Conservation (phyloP, 352 stramenopile genomes). For the Phytophthora brassicae region DNA sequence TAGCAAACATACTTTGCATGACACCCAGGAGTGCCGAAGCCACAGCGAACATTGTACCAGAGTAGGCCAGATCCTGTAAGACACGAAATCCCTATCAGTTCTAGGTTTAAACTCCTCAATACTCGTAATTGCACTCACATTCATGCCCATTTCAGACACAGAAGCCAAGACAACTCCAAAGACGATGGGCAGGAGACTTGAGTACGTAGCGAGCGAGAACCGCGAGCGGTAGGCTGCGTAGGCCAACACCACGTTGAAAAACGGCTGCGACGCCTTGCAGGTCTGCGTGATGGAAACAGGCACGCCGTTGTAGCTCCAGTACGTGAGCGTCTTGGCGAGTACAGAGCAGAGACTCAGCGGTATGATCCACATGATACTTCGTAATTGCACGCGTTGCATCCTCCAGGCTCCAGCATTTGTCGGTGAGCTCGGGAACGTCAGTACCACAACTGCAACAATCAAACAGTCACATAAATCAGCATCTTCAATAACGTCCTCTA, state of each 20-base stretch:
- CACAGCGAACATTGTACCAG: constrained; percentile 70
- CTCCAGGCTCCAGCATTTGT: constrained; percentile 50
- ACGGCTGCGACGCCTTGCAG: constrained; percentile 85
- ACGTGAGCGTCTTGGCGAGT: constrained; percentile 81
- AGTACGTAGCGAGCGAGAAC: constrained; percentile 73
- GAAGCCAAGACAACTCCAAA: constrained; percentile 81
- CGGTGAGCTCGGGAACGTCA: constrained; percentile 62
- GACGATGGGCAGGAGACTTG: constrained; percentile 82
- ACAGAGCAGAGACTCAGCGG: constrained; percentile 82
- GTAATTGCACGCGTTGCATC: constrained; percentile 63
- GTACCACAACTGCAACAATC: constrained; percentile 52
- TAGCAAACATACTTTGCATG: constrained; percentile 89
- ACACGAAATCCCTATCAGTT: constrained; percentile 1
- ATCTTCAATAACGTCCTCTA: not conserved
- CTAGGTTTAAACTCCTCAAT: not conserved
- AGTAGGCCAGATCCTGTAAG: constrained; percentile 63
- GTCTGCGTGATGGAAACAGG: constrained; percentile 85
- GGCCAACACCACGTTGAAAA: constrained; percentile 86
- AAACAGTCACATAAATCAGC: constrained; percentile 8
- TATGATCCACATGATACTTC: constrained; percentile 74
- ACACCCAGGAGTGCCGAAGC: constrained; percentile 76
- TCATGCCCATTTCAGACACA: constrained; percentile 88
- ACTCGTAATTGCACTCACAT: constrained; percentile 33
- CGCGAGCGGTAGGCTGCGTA: constrained; percentile 73
- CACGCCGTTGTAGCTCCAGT: constrained; percentile 88